Base-by-base conservation (phyloP, 2,329 filamentous ascomycete species). In the Hypoxylon sp. region DNA sequence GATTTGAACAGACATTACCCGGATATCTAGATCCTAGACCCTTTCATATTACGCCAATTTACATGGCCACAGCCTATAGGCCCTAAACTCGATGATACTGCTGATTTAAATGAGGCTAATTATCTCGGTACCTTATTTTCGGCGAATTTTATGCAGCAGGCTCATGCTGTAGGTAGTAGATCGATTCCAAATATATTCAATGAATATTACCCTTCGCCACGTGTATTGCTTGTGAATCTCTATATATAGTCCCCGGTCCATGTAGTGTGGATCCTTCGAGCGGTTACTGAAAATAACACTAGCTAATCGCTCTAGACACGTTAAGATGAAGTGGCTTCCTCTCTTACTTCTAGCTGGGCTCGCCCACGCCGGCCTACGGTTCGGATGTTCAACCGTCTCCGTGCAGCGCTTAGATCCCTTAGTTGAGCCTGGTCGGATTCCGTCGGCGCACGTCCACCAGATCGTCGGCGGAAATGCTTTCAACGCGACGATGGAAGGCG, bases 381-480 rank as follows among this genome's bases (percentile, higher is more conserved):
- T 70, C 53, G 63, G 61, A 20, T 70, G 68, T 47, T 60, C 66
- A 3, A 57, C 48, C 0, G 59, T 70, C n/a, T 62, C 55, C 13
- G 47, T 68, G 19, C 64, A 70, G 47, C 68, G 68, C 10, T 37
- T 70, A 44, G 68, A 70, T 46, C 68, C 68, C 0, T 53, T 70
- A 1, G 68, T 68, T 17, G 59, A 70, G 11, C 68, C 68, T 1
- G 68, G 68, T 2, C 43, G 30, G 8, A 63, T 62, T 4, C 66
- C 66, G 6, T 70, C 68, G 7, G 54, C 66, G 11, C 68, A 70
- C 17, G 58, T 70, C 10, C 68, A 70, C 43, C 68, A 70, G 37
- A 70, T 70, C 13, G 64, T 70, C n/a, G 68, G 68, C 3, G 68
- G 68, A 41, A 69, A 68, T 60, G 65, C 58, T 20, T 70, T 68